These are phyloP conservation scores for Ceratobasidium sp. DNA, from an alignment of 1,284 basidiomycete species.

Conservation along the genomic window DNA sequence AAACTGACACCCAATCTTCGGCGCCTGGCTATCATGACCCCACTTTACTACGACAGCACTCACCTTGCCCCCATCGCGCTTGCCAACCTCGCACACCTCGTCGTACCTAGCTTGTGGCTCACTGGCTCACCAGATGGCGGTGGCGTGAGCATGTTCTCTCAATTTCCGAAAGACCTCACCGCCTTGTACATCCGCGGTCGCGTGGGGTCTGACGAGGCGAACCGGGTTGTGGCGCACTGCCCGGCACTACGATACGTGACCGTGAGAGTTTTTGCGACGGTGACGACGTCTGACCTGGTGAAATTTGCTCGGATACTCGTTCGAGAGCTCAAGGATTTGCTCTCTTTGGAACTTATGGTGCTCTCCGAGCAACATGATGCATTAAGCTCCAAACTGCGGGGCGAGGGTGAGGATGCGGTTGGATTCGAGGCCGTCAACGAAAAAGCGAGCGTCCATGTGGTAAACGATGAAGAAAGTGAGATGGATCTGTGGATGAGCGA, in stretches of 20 bases:
- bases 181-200: slow-evolving; percentile 14
- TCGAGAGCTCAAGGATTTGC: background rate
- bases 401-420: too few relatives aligned
- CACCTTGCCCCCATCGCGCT: background rate
- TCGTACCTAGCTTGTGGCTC: slow-evolving; percentile 24
- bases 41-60: slow-evolving; percentile 1
- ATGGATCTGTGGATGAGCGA: slow-evolving; percentile 9
- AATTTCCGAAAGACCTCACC: background rate
- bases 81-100: slow-evolving; percentile 2
- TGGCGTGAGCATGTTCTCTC: slow-evolving; percentile 10
- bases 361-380: background rate
- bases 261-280: slow-evolving; percentile 9
- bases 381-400: background rate
- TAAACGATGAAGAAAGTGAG: slow-evolving; percentile 4
- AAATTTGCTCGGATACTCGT: slow-evolving; percentile 10
- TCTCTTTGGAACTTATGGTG: slow-evolving; percentile 17
- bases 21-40: slow-evolving; percentile 13
- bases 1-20: background rate
- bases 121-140: background rate
- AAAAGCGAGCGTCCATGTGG: slow-evolving; percentile 13
- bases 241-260: slow-evolving; percentile 1
- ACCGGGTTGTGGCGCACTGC: background rate
- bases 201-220: slow-evolving; percentile 12
- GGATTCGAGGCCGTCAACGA: background rate
- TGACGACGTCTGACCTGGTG: background rate